Conservation (phyloP, 768 basidiomycete species). For the Hericium rajendrae region DNA sequence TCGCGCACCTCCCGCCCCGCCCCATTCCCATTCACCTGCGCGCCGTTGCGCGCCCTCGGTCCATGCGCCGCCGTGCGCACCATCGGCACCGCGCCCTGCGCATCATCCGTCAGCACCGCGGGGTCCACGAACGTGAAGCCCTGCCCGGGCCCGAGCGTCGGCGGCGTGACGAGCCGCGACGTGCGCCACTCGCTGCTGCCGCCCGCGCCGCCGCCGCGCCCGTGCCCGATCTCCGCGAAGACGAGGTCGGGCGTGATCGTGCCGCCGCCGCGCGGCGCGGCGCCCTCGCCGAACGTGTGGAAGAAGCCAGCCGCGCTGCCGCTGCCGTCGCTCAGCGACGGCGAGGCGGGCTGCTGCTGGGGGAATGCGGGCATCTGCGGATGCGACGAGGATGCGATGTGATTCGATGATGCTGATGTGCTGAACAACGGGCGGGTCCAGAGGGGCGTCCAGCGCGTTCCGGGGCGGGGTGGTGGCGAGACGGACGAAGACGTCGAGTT, state of each 20-base stretch:
- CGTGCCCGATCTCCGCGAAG: constrained; percentile 71
- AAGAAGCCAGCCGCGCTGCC: constrained; percentile 50
- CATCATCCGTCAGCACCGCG: not conserved
- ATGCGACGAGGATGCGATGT: not conserved
- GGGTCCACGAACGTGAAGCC: not conserved
- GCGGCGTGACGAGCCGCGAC: not conserved
- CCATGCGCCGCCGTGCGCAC: not conserved
- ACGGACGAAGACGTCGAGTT: not conserved
- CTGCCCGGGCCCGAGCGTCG: constrained; percentile 3
- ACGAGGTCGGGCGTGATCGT: constrained; percentile 64
- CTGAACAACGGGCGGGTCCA: not conserved
- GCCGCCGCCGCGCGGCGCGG: constrained; percentile 26
- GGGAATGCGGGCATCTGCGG: constrained; percentile 24
- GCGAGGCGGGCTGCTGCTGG: constrained; percentile 31
- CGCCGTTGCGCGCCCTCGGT: not conserved
- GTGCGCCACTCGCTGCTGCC: not conserved
- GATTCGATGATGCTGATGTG: not conserved
- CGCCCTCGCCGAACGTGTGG: constrained; percentile 41
- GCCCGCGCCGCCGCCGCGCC: constrained; percentile 41
- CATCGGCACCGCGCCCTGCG: not conserved
- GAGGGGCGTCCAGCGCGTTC: not conserved
- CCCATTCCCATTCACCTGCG: not conserved
- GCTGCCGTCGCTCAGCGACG: constrained; percentile 51
- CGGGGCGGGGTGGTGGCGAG: not conserved
- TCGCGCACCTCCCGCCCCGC: too few relatives aligned